Base-by-base conservation (phyloP, 2,329 filamentous ascomycete genomes). In the Teratosphaeriaceae sp. region DNA sequence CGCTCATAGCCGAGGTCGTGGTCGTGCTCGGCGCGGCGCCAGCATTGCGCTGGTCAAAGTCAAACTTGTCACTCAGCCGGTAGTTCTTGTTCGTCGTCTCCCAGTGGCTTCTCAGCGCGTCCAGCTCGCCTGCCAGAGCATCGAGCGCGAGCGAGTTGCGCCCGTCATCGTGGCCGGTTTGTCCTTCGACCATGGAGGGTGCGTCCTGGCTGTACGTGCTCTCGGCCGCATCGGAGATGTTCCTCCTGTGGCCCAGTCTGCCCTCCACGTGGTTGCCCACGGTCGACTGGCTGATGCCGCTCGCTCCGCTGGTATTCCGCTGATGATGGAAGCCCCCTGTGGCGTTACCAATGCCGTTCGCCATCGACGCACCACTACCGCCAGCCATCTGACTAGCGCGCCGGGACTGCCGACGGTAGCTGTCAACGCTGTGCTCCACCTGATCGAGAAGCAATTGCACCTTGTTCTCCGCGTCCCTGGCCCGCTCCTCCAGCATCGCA, bases 51-150 rank as follows among this genome's bases (percentile, higher is more conserved):
- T 58, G 59, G 31, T 55, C 54, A 20, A 94, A 89, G 61, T 95
- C 89, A 55, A 94, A 89, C 61, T 96, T 89, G 58, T 84, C 89
- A 65, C 87, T 94, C 34, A 96, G 71, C 19, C 92, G 84, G 65
- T 97, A 96, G 58, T 87, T 94, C 66, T 94, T 92, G 69, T 90
- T 96, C 11, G 88, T 95, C 29, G 84, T 87, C 68, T 97, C 88
- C 92, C 92, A 98, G 57, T 96, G 38, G 12, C 22, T 27, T 13
- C 35, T 8, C 37, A 30, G 37, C 15, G 89, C 40, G 75, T 98
- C 92, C 6, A 98, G 79, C 68, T 98, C 92, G 50, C 80, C 88
- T 9, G 92, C 90, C 19, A 98, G 78, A 51, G 84, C 92, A 65
- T 98, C 92, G 16, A 98, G 76, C 2, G 45, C 62, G 54, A 63